These are phyloP conservation scores for Termitomyces sp. DNA, from an alignment of 768 basidiomycete species.

Conservation along the genomic window DNA sequence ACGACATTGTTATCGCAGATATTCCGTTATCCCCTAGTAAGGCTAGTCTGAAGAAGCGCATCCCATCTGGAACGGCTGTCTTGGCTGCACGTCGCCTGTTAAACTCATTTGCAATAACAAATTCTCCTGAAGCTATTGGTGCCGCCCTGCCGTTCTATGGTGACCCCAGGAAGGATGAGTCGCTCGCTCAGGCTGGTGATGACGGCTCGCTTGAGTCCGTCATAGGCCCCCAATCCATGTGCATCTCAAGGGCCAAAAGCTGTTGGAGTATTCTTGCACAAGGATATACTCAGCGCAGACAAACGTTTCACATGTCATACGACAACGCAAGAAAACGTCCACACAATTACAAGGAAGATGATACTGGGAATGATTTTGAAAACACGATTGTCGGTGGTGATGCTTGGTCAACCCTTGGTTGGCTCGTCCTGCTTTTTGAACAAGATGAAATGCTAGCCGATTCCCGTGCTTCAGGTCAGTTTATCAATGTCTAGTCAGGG, in stretches of 20 bases:
- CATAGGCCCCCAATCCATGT: conserved; percentile 47
- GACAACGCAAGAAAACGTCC: conserved; percentile 30
- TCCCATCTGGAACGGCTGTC: conserved; percentile 40
- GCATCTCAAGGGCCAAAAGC: conserved; percentile 46
- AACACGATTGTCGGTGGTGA: conserved; percentile 44
- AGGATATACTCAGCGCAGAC: conserved; percentile 40
- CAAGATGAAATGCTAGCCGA: conserved; percentile 45
- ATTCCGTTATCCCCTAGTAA: conserved; percentile 45
- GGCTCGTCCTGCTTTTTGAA: conserved; percentile 64
- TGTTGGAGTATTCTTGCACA: conserved; percentile 60
- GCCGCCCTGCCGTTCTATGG: conserved; percentile 50
- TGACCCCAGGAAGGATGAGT: conserved; percentile 15
- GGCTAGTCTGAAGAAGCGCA: conserved; percentile 30
- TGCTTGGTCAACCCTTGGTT: conserved; percentile 70
- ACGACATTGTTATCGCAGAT: conserved; percentile 16
- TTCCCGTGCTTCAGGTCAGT: conserved; percentile 31
- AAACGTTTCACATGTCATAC: conserved; percentile 22
- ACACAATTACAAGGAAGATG: conserved; percentile 19
- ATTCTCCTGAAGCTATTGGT: conserved; percentile 45
- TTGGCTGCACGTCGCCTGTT: conserved; percentile 48
- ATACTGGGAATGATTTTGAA: conserved; percentile 10
- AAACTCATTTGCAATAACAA: conserved; percentile 49
- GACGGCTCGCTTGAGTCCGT: conserved; percentile 47
- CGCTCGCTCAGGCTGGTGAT: conserved; percentile 5
- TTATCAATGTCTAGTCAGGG: neutral